Conservation (phyloP, 257 asterid species). For the Mitragyna speciosa region DNA sequence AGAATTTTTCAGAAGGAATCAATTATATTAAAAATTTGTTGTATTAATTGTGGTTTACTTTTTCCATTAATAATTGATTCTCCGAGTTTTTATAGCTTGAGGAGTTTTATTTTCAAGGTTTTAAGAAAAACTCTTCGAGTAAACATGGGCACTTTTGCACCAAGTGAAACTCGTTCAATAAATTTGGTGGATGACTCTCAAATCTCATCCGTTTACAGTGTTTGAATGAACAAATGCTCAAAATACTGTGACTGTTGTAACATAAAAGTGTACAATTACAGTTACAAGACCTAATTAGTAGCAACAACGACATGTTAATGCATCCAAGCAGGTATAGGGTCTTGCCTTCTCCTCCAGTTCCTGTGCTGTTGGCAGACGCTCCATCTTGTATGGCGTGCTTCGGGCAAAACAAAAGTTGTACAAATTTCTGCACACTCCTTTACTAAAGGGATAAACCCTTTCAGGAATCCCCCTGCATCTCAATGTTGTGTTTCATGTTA, state of each 20-base stretch:
- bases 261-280: not conserved
- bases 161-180: not conserved
- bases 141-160: not conserved
- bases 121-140: not conserved
- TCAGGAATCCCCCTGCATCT: constrained; percentile 75
- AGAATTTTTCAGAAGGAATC: not conserved
- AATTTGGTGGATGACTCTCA: not conserved
- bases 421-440: constrained; percentile 87
- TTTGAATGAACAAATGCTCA: not conserved
- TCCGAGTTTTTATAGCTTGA: not conserved
- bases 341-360: constrained; percentile 71
- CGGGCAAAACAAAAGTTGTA: constrained; percentile 58
- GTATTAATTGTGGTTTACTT: not conserved
- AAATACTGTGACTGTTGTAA: not conserved
- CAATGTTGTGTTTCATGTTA: constrained; percentile 10
- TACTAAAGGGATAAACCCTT: constrained; percentile 84
- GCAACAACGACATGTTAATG: constrained; percentile 80
- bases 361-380: constrained; percentile 60
- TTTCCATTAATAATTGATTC: not conserved
- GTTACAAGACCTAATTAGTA: constrained; percentile 26
- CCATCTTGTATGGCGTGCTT: constrained; percentile 55
- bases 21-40: not conserved
- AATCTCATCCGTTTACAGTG: not conserved
- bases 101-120: not conserved
- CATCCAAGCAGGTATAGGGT: constrained; percentile 75